Conservation (phyloP, 305 asterid species). For the Withania somnifera region DNA sequence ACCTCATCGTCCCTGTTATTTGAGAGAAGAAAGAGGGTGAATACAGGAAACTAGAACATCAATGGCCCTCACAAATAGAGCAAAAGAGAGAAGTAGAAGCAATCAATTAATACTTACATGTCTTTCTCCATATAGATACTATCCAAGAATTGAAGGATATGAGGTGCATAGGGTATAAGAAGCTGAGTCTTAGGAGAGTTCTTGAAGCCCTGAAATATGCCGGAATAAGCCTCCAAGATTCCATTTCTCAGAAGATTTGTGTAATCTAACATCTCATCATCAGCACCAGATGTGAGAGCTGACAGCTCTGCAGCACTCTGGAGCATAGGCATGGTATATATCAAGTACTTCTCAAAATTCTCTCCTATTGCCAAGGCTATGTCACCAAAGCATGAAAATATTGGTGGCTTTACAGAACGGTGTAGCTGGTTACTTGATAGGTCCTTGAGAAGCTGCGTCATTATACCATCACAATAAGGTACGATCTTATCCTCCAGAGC, state of each 20-base stretch:
- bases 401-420: slow-evolving; percentile 91
- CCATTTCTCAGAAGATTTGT: slow-evolving; percentile 71
- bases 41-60: not conserved
- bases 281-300: slow-evolving; percentile 48
- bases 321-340: slow-evolving; percentile 84
- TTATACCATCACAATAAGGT: slow-evolving; percentile 78
- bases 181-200: slow-evolving; percentile 79
- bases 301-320: slow-evolving; percentile 90
- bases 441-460: slow-evolving; percentile 77
- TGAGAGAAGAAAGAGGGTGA: not conserved
- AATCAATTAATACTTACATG: slow-evolving; percentile 36
- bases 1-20: slow-evolving; percentile 79
- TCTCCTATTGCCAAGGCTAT: slow-evolving; percentile 79
- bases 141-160: slow-evolving; percentile 73
- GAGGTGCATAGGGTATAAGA: slow-evolving; percentile 68
- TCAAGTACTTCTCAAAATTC: slow-evolving; percentile 71
- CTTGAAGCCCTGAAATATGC: slow-evolving; percentile 84
- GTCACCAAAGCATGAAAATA: slow-evolving; percentile 89
- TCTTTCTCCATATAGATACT: slow-evolving; percentile 82
- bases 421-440: slow-evolving; percentile 81
- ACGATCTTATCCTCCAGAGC: slow-evolving; percentile 72
- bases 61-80: not conserved
- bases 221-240: slow-evolving; percentile 82
- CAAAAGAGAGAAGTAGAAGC: not conserved
- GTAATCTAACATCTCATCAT: slow-evolving; percentile 76